These are phyloP conservation scores for Chrysanthemum lavandulifolium DNA, from an alignment of 129 eudicot species.

Conservation along the genomic window DNA sequence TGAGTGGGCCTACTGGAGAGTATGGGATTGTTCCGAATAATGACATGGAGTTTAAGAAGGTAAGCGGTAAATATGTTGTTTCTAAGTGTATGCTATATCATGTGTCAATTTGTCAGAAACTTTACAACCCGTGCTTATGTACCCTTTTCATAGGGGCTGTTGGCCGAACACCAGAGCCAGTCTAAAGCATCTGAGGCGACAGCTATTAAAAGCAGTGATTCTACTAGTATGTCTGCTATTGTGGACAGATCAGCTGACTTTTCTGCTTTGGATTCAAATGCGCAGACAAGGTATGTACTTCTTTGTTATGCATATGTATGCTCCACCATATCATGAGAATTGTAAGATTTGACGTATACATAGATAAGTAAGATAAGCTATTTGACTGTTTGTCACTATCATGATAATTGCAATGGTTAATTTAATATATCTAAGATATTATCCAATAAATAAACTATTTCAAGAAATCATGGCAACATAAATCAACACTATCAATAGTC, in stretches of 20 bases:
- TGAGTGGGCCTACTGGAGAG: slow-evolving; percentile 26
- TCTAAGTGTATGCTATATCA: not conserved
- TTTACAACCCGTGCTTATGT: slow-evolving; percentile 5
- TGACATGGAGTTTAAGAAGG: slow-evolving; percentile 36
- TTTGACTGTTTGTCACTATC: not conserved
- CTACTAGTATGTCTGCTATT: slow-evolving; percentile 35
- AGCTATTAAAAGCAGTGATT: slow-evolving; percentile 36
- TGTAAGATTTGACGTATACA: not conserved
- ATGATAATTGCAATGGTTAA: slow-evolving; percentile 3
- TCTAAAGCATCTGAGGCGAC: slow-evolving; percentile 36
- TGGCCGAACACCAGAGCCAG: not conserved
- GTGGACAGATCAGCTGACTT: slow-evolving; percentile 34
- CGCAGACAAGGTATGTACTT: slow-evolving; percentile 53
- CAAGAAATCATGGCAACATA: not conserved
- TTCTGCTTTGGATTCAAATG: slow-evolving; percentile 35
- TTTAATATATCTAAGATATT: not conserved
- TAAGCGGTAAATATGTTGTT: slow-evolving; percentile 13
- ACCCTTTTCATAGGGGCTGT: slow-evolving; percentile 35
- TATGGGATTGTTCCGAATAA: slow-evolving; percentile 25
- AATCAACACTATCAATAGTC: too few species aligned
- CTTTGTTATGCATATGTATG: slow-evolving; percentile 18
- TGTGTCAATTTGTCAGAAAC: slow-evolving; percentile 5
- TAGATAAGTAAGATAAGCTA: not conserved
- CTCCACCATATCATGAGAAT: slow-evolving; percentile 1
- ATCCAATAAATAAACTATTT: not conserved